phyloP scores from a whole-genome alignment of 306 rosid genomes.

The Hylodesmum podocarpum region DNA sequence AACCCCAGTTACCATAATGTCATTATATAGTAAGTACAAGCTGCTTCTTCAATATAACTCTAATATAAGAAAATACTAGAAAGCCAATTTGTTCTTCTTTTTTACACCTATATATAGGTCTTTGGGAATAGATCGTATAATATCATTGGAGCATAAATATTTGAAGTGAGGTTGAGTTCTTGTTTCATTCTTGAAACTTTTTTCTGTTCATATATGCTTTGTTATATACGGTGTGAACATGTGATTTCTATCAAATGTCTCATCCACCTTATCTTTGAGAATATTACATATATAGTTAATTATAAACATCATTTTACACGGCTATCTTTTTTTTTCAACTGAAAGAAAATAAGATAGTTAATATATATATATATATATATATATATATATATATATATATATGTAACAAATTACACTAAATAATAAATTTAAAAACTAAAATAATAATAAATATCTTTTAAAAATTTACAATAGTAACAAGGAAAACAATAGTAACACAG shows the following conservation, averaged over 20 bases:
- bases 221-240: neutral
- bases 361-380: too few relatives aligned
- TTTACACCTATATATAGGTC: neutral
- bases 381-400: too few relatives aligned
- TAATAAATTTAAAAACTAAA: too few relatives aligned
- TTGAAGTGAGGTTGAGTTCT: neutral
- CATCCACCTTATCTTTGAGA: slow-evolving; percentile 4
- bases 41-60: neutral
- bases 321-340: neutral
- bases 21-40: neutral
- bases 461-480: too few relatives aligned
- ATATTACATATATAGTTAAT: neutral
- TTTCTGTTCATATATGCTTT: neutral
- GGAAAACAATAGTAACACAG: neutral
- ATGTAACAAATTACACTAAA: too few relatives aligned
- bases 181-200: slow-evolving; percentile 16
- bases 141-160: slow-evolving; percentile 13
- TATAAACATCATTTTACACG: neutral
- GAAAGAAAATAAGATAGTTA: neutral
- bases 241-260: neutral
- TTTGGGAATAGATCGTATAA: neutral
- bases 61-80: neutral
- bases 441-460: too few relatives aligned
- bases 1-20: neutral
- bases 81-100: neutral